phyloP scores from a whole-genome alignment of 176 grass and related monocot species.

The Oryza glumipatula region DNA sequence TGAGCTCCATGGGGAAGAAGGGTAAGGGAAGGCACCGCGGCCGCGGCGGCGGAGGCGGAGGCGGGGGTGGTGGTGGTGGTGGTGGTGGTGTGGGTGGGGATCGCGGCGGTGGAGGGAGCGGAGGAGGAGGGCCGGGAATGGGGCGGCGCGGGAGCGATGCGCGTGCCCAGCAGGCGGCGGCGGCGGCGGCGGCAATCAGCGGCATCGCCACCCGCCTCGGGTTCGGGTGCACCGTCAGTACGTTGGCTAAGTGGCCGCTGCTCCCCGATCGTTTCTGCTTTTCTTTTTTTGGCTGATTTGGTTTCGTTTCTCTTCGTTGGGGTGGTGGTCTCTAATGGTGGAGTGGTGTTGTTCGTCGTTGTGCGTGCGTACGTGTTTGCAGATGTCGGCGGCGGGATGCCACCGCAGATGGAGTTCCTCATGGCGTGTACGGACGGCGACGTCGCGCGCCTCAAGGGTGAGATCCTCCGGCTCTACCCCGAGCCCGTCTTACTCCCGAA shows the following conservation, averaged over 20 bases:
- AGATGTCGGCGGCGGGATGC: background rate
- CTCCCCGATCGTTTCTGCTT: background rate
- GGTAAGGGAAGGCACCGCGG: conserved; percentile 19
- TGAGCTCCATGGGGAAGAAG: conserved; percentile 12
- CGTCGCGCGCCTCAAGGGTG: conserved; percentile 32
- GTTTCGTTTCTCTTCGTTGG: background rate
- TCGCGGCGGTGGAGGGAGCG: background rate
- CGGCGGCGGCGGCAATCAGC: background rate
- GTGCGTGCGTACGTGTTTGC: background rate
- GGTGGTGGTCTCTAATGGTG: background rate
- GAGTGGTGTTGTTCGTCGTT: background rate
- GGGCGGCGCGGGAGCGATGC: background rate
- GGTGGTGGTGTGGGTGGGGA: background rate
- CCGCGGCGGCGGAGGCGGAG: background rate
- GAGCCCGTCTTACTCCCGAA: background rate
- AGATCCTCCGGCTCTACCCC: background rate
- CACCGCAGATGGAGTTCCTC: conserved; percentile 31
- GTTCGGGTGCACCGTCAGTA: conserved; percentile 2
- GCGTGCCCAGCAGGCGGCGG: background rate
- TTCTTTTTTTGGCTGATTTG: background rate
- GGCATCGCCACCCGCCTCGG: conserved; percentile 21
- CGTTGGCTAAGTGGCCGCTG: background rate
- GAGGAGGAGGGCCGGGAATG: background rate
- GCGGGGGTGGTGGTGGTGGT: background rate
- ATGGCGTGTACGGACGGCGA: conserved; percentile 8